Conservation (phyloP, 495 filamentous ascomycete genomes). For the Aspergillus ellipticus region DNA sequence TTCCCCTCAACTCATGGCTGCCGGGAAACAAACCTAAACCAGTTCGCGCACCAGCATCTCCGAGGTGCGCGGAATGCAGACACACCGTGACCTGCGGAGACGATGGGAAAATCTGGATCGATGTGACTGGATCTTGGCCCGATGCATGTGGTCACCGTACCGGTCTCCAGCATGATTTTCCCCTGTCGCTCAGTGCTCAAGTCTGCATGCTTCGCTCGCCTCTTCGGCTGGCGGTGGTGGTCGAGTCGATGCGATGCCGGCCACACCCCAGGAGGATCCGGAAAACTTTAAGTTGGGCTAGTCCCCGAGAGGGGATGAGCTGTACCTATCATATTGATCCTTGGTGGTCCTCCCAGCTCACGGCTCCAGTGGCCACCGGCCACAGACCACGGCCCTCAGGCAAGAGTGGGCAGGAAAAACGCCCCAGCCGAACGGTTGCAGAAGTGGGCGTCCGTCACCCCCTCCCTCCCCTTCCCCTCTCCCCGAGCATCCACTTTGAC, state of each 20-base stretch:
- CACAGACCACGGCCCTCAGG: not conserved
- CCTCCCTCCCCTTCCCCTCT: not conserved
- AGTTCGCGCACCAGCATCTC: not conserved
- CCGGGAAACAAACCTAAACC: not conserved
- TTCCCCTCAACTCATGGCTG: not conserved
- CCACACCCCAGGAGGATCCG: not conserved
- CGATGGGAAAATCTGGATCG: not conserved
- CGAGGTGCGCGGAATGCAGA: not conserved
- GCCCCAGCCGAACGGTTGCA: slow-evolving; percentile 17
- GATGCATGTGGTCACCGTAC: slow-evolving; percentile 2
- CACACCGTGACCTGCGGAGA: not conserved
- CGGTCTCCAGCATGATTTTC: not conserved
- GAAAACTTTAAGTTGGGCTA: slow-evolving; percentile 12
- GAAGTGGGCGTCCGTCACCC: slow-evolving; percentile 9
- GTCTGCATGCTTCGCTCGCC: not conserved
- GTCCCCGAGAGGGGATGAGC: slow-evolving; percentile 6
- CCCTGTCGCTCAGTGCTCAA: slow-evolving; percentile 4
- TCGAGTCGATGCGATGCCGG: not conserved
- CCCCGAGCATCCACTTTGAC: slow-evolving; percentile 1
- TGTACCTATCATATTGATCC: slow-evolving; percentile 14
- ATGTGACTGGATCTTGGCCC: not conserved
- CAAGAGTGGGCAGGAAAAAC: slow-evolving; percentile 8
- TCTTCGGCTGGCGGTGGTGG: not conserved
- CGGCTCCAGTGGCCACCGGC: not conserved
- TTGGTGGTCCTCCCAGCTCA: slow-evolving; percentile 2